Percentiles rank a stretch among this genome's conserved stretches.
These are phyloP conservation scores for Gracilaria domingensis DNA, from an alignment of 23 red algal species.

Conservation along the genomic window DNA sequence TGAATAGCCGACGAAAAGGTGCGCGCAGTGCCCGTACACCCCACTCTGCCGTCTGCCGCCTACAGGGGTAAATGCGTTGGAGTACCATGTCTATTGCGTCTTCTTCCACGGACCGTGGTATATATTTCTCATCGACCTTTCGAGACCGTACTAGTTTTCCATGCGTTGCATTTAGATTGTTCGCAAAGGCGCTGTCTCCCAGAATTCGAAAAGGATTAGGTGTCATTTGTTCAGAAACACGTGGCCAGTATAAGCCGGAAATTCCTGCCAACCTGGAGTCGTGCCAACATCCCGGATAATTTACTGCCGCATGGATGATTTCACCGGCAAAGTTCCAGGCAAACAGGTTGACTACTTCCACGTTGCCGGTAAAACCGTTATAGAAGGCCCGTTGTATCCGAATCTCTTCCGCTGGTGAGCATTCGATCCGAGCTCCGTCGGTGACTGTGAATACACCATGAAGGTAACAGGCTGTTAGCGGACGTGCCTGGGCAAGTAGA, in stretches of 20 bases:
- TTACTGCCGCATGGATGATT: neutral
- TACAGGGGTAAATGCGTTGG: slow-evolving; percentile 2
- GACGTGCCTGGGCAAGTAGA: neutral
- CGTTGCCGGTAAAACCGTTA: neutral
- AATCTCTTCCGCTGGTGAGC: neutral
- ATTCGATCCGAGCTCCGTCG: slow-evolving; percentile 23
- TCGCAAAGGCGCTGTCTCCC: slow-evolving; percentile 7
- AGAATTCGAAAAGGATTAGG: slow-evolving; percentile 3
- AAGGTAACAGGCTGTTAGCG: neutral
- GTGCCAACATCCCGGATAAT: slow-evolving; percentile 2
- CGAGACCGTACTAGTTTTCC: neutral
- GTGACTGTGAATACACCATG: slow-evolving; percentile 21
- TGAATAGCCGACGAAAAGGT: neutral
- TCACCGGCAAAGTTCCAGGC: slow-evolving; percentile 1
- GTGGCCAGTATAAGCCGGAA: slow-evolving; percentile 9
- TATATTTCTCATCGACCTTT: slow-evolving; percentile 12
- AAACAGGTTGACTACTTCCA: slow-evolving; percentile 48
- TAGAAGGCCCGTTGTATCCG: slow-evolving; percentile 35
- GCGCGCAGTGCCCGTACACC: slow-evolving; percentile 3
- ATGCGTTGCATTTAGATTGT: neutral
- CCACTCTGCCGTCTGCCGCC: slow-evolving; percentile 40
- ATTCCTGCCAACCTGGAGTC: neutral
- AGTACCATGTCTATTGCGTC: slow-evolving; percentile 34
- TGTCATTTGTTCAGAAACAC: neutral
- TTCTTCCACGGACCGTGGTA: neutral